Evolutionary conservation across 371 early-diverging fungal species (phyloP).

Genomic region (Smittium culicis): DNA sequence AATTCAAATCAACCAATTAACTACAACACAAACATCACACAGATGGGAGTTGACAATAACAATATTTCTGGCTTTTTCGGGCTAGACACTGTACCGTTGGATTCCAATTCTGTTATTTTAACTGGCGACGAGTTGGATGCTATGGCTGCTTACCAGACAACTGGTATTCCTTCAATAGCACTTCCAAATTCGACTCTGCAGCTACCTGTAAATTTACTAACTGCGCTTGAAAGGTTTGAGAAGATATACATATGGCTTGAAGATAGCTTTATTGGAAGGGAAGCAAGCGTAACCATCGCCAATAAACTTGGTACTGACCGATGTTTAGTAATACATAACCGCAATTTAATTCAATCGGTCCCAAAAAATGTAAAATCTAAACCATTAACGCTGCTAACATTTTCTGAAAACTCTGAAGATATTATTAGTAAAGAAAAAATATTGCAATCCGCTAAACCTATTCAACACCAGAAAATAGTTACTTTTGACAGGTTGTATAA

Average conservation of each 20-base stretch:
- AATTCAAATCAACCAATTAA: neutral
- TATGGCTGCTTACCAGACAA: conserved; percentile 52
- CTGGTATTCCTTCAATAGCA: conserved; percentile 43
- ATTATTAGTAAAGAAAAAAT: conserved; percentile 18
- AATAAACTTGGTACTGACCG: conserved; percentile 48
- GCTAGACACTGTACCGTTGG: conserved; percentile 37
- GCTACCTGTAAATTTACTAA: conserved; percentile 44
- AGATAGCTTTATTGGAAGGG: conserved; percentile 47
- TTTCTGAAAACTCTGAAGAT: conserved; percentile 17
- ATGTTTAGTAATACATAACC: conserved; percentile 38
- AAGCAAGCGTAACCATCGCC: conserved; percentile 42
- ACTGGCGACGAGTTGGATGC: conserved; percentile 51
- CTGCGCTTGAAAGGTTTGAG: conserved; percentile 44
- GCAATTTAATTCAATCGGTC: conserved; percentile 22
- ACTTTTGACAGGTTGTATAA: conserved; percentile 43
- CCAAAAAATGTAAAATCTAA: neutral
- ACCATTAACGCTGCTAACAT: neutral
- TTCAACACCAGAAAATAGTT: conserved; percentile 50
- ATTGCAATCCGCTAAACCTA: conserved; percentile 31
- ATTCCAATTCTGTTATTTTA: conserved; percentile 36
- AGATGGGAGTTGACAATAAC: neutral
- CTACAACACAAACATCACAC: neutral
- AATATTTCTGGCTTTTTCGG: conserved; percentile 44
- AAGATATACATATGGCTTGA: conserved; percentile 56
- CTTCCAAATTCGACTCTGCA: conserved; percentile 42